Percentiles rank a stretch among this genome's conserved stretches.
Conservation (phyloP, 768 basidiomycete genomes). For the Galerina sulciceps region DNA sequence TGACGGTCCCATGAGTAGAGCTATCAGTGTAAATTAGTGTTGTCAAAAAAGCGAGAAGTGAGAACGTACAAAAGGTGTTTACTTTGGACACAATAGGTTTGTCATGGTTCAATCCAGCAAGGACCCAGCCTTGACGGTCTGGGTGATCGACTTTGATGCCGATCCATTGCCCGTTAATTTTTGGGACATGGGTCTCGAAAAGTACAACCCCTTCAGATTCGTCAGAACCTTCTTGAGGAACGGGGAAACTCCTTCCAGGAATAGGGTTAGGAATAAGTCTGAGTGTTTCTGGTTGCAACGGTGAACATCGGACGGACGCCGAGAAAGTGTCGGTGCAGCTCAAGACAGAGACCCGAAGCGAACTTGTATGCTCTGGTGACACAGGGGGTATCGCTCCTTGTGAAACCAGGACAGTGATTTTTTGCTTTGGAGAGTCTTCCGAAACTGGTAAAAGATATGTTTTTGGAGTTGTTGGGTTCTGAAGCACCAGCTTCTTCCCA, state of each 20-base stretch:
- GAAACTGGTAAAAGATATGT: slow-evolving; percentile 59
- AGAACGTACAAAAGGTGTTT: slow-evolving; percentile 50
- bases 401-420: slow-evolving; percentile 63
- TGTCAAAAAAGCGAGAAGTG: slow-evolving; percentile 3
- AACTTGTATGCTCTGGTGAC: slow-evolving; percentile 49
- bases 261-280: slow-evolving; percentile 69
- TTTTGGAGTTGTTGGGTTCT: slow-evolving; percentile 43
- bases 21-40: slow-evolving; percentile 33
- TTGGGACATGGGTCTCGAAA: slow-evolving; percentile 48
- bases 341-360: slow-evolving; percentile 52
- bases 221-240: slow-evolving; percentile 68
- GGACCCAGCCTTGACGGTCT: slow-evolving; percentile 64
- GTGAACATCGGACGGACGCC: slow-evolving; percentile 37
- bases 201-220: slow-evolving; percentile 77
- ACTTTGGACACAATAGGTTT: slow-evolving; percentile 35
- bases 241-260: slow-evolving; percentile 59
- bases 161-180: slow-evolving; percentile 40
- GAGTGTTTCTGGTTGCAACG: slow-evolving; percentile 49
- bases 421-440: slow-evolving; percentile 20
- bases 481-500: slow-evolving; percentile 43
- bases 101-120: slow-evolving; percentile 51
- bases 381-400: slow-evolving; percentile 57
- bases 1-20: slow-evolving; percentile 37
- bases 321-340: slow-evolving; percentile 40
- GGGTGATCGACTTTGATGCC: slow-evolving; percentile 56